phyloP scores from a whole-genome alignment of 2,329 filamentous ascomycete genomes.

The Colletotrichum ledebouriae region DNA sequence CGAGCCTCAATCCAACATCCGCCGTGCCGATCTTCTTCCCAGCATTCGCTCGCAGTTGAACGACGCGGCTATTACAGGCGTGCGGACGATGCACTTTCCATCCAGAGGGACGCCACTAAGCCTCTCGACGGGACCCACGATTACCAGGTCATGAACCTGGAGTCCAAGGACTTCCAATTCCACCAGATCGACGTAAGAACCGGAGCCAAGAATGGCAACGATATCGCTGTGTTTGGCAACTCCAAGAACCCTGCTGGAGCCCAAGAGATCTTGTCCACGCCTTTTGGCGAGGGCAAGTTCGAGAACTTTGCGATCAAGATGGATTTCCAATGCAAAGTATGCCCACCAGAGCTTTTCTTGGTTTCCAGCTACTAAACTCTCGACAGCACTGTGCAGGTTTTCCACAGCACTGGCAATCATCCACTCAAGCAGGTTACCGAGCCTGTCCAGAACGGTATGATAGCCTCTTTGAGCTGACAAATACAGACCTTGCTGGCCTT shows the following conservation, averaged over 20 bases:
- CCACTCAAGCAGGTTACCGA: slow-evolving; percentile 54
- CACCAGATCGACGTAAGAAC: slow-evolving; percentile 43
- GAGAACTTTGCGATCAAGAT: slow-evolving; percentile 42
- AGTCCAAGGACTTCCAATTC: slow-evolving; percentile 42
- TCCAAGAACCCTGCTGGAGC: slow-evolving; percentile 16
- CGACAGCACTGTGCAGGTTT: slow-evolving; percentile 53
- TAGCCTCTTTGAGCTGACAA: background rate
- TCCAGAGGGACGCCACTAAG: slow-evolving; percentile 56
- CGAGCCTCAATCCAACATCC: slow-evolving; percentile 58
- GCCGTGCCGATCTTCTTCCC: slow-evolving; percentile 60
- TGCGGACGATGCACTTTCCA: slow-evolving; percentile 62
- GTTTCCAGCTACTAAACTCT: background rate
- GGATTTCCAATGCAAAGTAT: slow-evolving; percentile 37
- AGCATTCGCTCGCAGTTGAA: slow-evolving; percentile 52
- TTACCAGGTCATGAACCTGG: slow-evolving; percentile 52
- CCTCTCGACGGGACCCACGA: slow-evolving; percentile 61
- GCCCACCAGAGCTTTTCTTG: slow-evolving; percentile 40
- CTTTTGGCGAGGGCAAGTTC: slow-evolving; percentile 40
- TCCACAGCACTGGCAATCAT: slow-evolving; percentile 56
- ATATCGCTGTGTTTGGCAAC: slow-evolving; percentile 43
- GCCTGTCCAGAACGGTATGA: slow-evolving; percentile 53
- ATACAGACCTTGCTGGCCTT: slow-evolving; percentile 49
- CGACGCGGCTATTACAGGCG: slow-evolving; percentile 56
- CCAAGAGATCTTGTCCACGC: slow-evolving; percentile 38
- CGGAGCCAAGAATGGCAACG: slow-evolving; percentile 54